Evolutionary conservation across 805 yeast species (phyloP).

Genomic region (Sugiyamaella valdiviana): DNA sequence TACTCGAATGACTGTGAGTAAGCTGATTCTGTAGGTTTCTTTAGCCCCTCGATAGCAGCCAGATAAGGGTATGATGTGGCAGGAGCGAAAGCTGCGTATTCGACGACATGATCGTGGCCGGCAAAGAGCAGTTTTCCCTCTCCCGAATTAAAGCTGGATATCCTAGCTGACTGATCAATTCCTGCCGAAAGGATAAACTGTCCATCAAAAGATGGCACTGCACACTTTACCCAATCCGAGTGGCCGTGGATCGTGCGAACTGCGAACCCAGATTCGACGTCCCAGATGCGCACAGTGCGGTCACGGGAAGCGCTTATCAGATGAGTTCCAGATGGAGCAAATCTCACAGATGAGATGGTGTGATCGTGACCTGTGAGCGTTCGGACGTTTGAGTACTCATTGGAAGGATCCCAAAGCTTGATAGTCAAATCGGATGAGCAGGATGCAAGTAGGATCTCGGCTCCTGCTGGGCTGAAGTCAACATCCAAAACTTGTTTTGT

Average conservation of each 20-base stretch:
- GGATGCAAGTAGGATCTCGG: conserved; percentile 36
- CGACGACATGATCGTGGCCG: conserved; percentile 83
- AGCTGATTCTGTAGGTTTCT: conserved; percentile 24
- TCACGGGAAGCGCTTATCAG: conserved; percentile 78
- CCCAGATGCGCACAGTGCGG: conserved; percentile 79
- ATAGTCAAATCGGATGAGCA: conserved; percentile 48
- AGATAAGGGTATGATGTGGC: conserved; percentile 40
- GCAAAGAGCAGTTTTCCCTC: conserved; percentile 59
- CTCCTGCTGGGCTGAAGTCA: conserved; percentile 40
- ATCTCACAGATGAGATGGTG: conserved; percentile 59
- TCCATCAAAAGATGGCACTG: conserved; percentile 36
- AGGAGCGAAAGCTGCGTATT: conserved; percentile 65
- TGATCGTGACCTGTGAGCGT: conserved; percentile 84
- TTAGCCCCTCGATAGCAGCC: conserved; percentile 39
- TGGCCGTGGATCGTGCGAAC: conserved; percentile 66
- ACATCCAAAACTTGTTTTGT: conserved; percentile 59
- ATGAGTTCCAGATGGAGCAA: conserved; percentile 46
- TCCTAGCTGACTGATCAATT: conserved; percentile 66
- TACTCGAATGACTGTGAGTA: conserved; percentile 40
- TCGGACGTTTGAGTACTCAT: conserved; percentile 47
- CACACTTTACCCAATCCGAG: conserved; percentile 77
- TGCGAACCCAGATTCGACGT: conserved; percentile 59
- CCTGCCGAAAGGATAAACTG: conserved; percentile 67
- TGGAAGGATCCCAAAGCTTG: conserved; percentile 62
- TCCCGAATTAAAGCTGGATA: conserved; percentile 61